Evolutionary conservation across 2,329 filamentous ascomycete species (phyloP).

Genomic region (Xylariaceae sp.): DNA sequence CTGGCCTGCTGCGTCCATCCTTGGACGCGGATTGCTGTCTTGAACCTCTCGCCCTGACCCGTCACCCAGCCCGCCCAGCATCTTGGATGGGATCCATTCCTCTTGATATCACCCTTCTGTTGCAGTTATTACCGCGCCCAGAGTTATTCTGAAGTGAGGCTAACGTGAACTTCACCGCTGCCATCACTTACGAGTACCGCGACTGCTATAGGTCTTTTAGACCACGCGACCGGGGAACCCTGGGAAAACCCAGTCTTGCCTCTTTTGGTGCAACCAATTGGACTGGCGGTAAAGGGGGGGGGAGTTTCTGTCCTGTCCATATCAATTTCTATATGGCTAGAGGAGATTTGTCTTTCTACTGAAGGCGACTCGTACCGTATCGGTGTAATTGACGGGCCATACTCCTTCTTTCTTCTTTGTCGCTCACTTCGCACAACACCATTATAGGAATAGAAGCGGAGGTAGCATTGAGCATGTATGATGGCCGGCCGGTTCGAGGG

Average conservation of each 20-base stretch:
- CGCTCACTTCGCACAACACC: constrained; percentile 1
- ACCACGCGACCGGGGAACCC: too few relatives aligned
- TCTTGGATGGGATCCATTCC: too few relatives aligned
- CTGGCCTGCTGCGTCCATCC: constrained; percentile 13
- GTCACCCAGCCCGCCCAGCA: too few relatives aligned
- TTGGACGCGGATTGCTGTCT: constrained; percentile 11
- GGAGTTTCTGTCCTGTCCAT: too few relatives aligned
- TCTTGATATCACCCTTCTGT: constrained; percentile 13
- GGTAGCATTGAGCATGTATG: constrained; percentile 30
- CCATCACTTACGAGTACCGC: constrained; percentile 12
- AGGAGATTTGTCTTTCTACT: too few relatives aligned
- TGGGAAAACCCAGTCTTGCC: too few relatives aligned
- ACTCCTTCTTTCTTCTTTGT: constrained; percentile 8
- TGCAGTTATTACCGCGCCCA: constrained; percentile 14
- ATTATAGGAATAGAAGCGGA: constrained; percentile 9
- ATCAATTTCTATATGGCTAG: too few relatives aligned
- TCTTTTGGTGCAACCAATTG: too few relatives aligned
- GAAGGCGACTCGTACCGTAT: too few relatives aligned
- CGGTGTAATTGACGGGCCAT: background rate
- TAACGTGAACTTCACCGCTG: constrained; percentile 22
- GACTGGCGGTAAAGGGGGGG: too few relatives aligned
- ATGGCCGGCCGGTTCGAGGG: constrained; percentile 33
- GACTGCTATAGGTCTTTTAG: too few relatives aligned
- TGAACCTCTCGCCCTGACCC: constrained; percentile 13
- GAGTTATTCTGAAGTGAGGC: constrained; percentile 22